Conservation (phyloP, 164 flowering plant genomes). For the Akebia trifoliata region DNA sequence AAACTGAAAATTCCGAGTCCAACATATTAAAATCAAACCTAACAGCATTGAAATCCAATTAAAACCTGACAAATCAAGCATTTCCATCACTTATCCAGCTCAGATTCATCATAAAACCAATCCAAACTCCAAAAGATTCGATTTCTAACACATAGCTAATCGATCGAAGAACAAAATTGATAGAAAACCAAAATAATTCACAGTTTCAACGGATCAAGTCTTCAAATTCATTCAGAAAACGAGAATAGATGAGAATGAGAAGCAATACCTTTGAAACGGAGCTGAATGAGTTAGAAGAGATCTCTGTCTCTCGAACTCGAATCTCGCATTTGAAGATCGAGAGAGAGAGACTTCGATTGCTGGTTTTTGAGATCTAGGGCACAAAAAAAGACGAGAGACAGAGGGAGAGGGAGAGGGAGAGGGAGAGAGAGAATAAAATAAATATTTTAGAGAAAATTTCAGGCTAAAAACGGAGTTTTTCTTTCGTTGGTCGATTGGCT, state of each 20-base stretch:
- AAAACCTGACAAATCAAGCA: neutral
- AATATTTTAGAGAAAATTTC: neutral
- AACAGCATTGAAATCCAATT: neutral
- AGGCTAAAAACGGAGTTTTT: neutral
- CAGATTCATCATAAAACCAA: constrained; percentile 1
- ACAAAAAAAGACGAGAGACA: constrained; percentile 6
- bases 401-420: neutral
- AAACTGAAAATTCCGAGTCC: neutral
- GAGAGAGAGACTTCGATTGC: constrained; percentile 2
- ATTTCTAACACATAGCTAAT: neutral
- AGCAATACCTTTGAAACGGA: constrained; percentile 2
- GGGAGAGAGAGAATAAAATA: neutral
- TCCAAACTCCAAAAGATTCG: neutral
- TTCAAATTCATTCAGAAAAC: neutral
- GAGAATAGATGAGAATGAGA: neutral
- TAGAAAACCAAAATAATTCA: neutral
- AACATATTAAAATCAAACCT: neutral
- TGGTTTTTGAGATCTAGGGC: constrained; percentile 26
- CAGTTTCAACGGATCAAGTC: neutral
- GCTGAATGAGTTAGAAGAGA: neutral
- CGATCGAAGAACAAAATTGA: constrained; percentile 4
- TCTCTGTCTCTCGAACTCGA: neutral
- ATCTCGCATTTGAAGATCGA: neutral
- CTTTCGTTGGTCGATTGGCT: neutral
- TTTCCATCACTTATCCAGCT: neutral